Evolutionary conservation across 768 basidiomycete species (phyloP).

Genomic region (Mycena olivaceomarginata): DNA sequence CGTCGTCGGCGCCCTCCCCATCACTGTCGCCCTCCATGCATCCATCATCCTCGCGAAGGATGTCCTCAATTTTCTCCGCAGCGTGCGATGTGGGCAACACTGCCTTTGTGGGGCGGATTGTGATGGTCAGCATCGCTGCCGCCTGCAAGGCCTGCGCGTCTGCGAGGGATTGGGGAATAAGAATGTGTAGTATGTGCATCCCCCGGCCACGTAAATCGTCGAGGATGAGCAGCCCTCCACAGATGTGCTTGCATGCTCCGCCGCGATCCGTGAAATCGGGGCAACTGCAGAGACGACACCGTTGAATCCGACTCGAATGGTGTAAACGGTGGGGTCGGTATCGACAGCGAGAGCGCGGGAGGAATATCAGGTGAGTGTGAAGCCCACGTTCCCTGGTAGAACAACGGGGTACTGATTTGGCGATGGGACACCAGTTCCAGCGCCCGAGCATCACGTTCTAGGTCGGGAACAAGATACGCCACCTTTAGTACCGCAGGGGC

Average conservation of each 20-base stretch:
- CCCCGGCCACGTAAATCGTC: too few relatives aligned
- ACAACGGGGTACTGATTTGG: constrained; percentile 5
- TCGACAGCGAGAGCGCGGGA: constrained; percentile 17
- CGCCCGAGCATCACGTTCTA: background rate
- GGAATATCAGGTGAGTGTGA: constrained; percentile 28
- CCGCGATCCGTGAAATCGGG: background rate
- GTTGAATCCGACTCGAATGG: constrained; percentile 16
- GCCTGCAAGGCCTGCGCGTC: too few relatives aligned
- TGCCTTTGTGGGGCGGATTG: background rate
- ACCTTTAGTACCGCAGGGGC: background rate
- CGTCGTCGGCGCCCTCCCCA: background rate
- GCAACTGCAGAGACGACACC: constrained; percentile 11
- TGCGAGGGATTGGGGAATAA: too few relatives aligned
- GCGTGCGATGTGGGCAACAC: background rate
- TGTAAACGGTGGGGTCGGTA: background rate
- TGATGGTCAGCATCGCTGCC: background rate
- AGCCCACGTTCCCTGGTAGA: background rate
- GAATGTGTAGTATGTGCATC: too few relatives aligned
- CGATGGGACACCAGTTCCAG: background rate
- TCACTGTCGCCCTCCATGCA: background rate
- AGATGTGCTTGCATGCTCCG: too few relatives aligned
- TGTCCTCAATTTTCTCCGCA: background rate
- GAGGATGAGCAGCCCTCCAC: too few relatives aligned
- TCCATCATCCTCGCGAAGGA: background rate
- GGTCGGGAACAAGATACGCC: constrained; percentile 16